These are phyloP conservation scores for Hanseniaspora vineae DNA, from an alignment of 805 yeast species.

Conservation along the genomic window DNA sequence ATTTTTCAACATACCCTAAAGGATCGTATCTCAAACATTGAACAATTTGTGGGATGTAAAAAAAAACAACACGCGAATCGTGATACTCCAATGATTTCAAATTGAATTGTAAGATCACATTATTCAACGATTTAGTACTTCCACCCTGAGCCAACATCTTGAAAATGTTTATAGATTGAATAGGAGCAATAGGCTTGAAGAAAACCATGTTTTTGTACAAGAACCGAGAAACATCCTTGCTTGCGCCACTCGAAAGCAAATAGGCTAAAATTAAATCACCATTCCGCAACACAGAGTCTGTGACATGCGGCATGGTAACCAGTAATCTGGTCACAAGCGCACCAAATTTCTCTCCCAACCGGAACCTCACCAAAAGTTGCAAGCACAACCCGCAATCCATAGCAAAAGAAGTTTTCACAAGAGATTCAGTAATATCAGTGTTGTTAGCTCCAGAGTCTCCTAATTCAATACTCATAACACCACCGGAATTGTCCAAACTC, in stretches of 20 bases:
- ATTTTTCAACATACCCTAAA: slow-evolving; percentile 75
- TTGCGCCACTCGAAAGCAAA: not conserved
- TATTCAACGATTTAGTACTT: slow-evolving; percentile 26
- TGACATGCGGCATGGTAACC: too few species aligned
- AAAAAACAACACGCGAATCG: slow-evolving; percentile 79
- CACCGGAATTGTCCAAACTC: not conserved
- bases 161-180: slow-evolving; percentile 74
- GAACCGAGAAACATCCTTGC: not conserved
- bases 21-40: slow-evolving; percentile 77
- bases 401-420: not conserved
- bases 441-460: not conserved
- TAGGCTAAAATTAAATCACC: not conserved
- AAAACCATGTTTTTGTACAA: not conserved
- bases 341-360: not conserved
- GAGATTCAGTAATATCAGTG: not conserved
- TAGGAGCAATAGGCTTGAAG: slow-evolving; percentile 58
- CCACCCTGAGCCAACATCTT: not conserved
- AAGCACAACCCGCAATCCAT: not conserved
- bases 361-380: not conserved
- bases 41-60: slow-evolving; percentile 96
- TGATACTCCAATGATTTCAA: slow-evolving; percentile 82
- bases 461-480: too few species aligned
- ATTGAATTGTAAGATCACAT: slow-evolving; percentile 69
- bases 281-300: not conserved
- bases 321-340: too few species aligned